phyloP scores from a whole-genome alignment of 441 rosid genomes.

The Mallotus repandus region DNA sequence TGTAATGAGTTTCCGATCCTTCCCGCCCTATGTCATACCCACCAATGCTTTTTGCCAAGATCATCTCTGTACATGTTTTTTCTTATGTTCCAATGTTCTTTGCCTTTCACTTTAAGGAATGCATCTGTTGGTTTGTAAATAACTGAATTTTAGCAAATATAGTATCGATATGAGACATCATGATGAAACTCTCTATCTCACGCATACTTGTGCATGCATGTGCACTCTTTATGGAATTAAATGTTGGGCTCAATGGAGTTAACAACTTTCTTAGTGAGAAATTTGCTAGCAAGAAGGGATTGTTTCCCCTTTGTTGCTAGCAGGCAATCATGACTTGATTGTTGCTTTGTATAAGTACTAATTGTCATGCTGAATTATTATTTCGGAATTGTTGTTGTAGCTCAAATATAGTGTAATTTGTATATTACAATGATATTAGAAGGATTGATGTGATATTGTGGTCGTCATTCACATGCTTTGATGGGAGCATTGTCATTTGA shows the following conservation, averaged over 20 bases:
- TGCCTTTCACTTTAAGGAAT: background rate
- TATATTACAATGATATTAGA: background rate
- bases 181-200: background rate
- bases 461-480: background rate
- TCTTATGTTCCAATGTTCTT: background rate
- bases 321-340: background rate
- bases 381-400: background rate
- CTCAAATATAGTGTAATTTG: background rate
- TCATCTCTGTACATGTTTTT: too few relatives aligned
- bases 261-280: background rate
- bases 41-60: background rate
- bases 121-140: background rate
- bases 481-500: background rate
- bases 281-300: background rate
- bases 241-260: background rate
- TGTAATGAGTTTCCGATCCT: too few relatives aligned
- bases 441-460: background rate
- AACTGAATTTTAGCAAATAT: background rate
- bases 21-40: background rate
- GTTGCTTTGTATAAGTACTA: background rate
- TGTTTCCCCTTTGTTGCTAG: background rate
- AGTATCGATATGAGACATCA: background rate
- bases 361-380: background rate
- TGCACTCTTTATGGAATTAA: background rate
- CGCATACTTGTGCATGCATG: too few relatives aligned